phyloP scores from a whole-genome alignment of 495 filamentous ascomycete genomes.

The Acidomyces sp. region DNA sequence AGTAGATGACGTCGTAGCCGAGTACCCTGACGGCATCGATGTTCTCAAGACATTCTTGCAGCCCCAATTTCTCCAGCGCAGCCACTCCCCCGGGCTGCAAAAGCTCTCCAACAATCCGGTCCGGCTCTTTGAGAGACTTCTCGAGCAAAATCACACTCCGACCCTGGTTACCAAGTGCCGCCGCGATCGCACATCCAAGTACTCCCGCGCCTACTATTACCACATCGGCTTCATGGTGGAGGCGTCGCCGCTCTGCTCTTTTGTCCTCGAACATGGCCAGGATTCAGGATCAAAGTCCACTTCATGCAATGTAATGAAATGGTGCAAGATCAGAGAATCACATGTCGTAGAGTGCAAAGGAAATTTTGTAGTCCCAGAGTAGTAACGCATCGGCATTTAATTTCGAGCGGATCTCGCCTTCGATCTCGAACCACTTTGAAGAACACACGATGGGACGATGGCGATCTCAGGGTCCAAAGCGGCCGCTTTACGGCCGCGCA shows the following conservation, averaged over 20 bases:
- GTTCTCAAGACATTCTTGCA: conserved; percentile 68
- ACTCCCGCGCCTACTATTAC: conserved; percentile 85
- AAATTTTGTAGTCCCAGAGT: no score
- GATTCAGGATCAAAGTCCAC: no score
- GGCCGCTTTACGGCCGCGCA: no score
- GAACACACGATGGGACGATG: no score
- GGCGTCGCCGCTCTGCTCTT: conserved; percentile 22
- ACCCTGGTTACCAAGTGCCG: conserved; percentile 69
- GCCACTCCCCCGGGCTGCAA: conserved; percentile 82
- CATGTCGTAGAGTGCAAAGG: no score
- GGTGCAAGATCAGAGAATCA: no score
- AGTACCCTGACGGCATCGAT: conserved; percentile 74
- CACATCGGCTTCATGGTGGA: conserved; percentile 48
- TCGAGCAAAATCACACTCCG: conserved; percentile 87
- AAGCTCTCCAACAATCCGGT: conserved; percentile 92
- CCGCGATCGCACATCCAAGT: conserved; percentile 75
- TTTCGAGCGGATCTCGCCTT: no score
- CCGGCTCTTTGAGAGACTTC: conserved; percentile 68
- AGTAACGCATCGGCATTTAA: no score
- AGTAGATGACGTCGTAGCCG: conserved; percentile 81
- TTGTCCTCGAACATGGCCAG: not conserved
- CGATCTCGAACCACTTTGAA: no score
- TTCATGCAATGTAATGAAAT: no score
- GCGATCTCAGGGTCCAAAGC: no score
- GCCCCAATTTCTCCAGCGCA: conserved; percentile 67